Percentiles rank a stretch among this genome's conserved stretches.
Evolutionary conservation across 306 rosid genomes (phyloP).

Genomic region (Acacia confusa): DNA sequence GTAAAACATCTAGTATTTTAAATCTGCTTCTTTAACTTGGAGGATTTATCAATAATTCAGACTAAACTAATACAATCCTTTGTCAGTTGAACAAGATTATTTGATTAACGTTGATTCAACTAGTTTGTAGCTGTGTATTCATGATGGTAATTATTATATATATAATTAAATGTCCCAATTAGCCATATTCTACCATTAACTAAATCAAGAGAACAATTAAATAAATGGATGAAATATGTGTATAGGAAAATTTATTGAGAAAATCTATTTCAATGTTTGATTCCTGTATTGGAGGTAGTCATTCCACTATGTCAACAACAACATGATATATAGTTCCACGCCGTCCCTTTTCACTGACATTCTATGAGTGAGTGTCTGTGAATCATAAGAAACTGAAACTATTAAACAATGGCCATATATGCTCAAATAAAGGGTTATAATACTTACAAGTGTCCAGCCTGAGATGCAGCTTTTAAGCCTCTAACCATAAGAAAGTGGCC

Average conservation of each 20-base stretch:
- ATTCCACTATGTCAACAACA: not conserved
- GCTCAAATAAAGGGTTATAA: not conserved
- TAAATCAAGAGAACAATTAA: not conserved
- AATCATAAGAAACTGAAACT: not conserved
- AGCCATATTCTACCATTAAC: not conserved
- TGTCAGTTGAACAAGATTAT: too few relatives aligned
- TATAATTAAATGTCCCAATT: not conserved
- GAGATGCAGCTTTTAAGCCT: conserved; percentile 3
- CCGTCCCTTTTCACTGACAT: not conserved
- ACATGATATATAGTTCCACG: not conserved
- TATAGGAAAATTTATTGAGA: not conserved
- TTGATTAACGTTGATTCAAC: too few relatives aligned
- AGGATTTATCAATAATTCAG: too few relatives aligned
- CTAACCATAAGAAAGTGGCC: not conserved
- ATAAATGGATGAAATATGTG: not conserved
- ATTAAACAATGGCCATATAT: not conserved
- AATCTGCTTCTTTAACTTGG: too few relatives aligned
- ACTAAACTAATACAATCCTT: too few relatives aligned
- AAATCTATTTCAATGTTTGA: not conserved
- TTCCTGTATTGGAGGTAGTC: not conserved
- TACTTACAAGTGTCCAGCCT: not conserved
- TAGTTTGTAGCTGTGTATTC: not conserved
- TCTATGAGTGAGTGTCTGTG: not conserved
- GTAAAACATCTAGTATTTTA: too few relatives aligned
- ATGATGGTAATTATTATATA: too few relatives aligned